These are phyloP conservation scores for Emericellopsis atlantica DNA, from an alignment of 2,329 filamentous ascomycete genomes.

Conservation along the genomic window DNA sequence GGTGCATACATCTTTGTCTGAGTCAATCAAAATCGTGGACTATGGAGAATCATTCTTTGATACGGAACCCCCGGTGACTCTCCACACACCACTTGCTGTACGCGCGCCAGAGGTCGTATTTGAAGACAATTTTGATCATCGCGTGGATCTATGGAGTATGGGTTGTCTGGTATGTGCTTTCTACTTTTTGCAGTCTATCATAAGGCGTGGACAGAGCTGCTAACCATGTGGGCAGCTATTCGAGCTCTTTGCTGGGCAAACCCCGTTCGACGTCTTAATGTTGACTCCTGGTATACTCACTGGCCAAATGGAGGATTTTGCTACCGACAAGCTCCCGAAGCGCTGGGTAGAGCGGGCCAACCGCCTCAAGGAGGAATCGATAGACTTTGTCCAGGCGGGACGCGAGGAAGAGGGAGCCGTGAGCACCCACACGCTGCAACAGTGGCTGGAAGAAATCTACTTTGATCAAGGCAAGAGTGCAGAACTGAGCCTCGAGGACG, in stretches of 20 bases:
- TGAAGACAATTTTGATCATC: conserved; percentile 6
- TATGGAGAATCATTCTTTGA: conserved; percentile 9
- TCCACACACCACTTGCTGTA: conserved; percentile 7
- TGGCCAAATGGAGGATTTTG: conserved; percentile 7
- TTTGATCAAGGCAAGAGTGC: conserved; percentile 3
- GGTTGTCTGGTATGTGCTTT: conserved; percentile 7
- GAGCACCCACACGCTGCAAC: conserved; percentile 1
- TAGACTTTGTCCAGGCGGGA: background rate
- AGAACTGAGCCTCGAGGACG: conserved; percentile 5
- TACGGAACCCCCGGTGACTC: background rate
- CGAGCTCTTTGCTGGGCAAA: conserved; percentile 11
- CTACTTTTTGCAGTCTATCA: background rate
- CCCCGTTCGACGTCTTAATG: conserved; percentile 9
- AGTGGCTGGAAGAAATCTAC: conserved; percentile 9
- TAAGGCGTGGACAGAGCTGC: background rate
- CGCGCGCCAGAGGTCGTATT: conserved; percentile 10
- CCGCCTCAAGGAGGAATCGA: background rate
- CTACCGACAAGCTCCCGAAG: conserved; percentile 5
- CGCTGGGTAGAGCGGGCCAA: conserved; percentile 5
- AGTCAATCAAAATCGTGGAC: conserved; percentile 9
- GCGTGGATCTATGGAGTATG: conserved; percentile 10
- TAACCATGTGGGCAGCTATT: conserved; percentile 4
- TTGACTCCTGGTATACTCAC: conserved; percentile 5
- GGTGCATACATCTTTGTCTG: background rate
- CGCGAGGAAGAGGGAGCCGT: background rate